Base-by-base conservation (phyloP, 306 rosid genomes). In the Aeschynomene evenia region DNA sequence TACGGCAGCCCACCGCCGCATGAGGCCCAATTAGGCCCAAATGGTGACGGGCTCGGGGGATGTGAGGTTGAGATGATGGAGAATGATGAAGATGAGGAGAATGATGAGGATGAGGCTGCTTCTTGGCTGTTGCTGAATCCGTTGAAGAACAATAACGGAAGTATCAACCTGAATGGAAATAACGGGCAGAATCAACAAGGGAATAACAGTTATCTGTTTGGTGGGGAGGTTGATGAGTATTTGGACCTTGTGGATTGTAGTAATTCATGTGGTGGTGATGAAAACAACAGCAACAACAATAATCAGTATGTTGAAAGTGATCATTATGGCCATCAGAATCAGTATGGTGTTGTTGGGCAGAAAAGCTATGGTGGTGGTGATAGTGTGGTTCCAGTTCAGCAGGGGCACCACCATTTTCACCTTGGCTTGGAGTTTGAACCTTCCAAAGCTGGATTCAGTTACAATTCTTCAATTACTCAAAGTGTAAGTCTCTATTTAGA, bases 201-300 rank as follows among this genome's bases (percentile, higher is more conserved):
- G 8, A 34, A 36, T 36, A 66, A 79, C 42, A 93, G 91, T 5
- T 82, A 81, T 52, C 66, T 85, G 82, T 86, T 85, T 23, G 78
- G 81, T 8, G 91, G 86, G n/a, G 98, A 86, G 3, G 97, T 80
- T 13, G 98, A 94, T 39, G 97, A 91, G 70, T 94, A 87, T 74
- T 83, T 90, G 84, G 97, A 87, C 14, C 84, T 94, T 45, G 87
- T 88, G 73, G 95, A 91, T 79, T 88, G 85, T 71, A 86, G 85
- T 71, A 86, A 88, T 31, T 77, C 88, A 0, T 68, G 84, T 39
- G 84, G 61, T 53, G 86, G 81, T 0, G 19, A 12, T 13, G 20
- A n/a, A 8, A 43, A 43, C 50, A 43, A 43, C 12, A 56, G 28
- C 61, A 55, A 6, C 5, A 15, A 45, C 21, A 45, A 45, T 16